A percentile compares a stretch with the other conserved stretches of the same genome.
Evolutionary conservation across 306 rosid species (phyloP).

Genomic region (Glycine tomentella): DNA sequence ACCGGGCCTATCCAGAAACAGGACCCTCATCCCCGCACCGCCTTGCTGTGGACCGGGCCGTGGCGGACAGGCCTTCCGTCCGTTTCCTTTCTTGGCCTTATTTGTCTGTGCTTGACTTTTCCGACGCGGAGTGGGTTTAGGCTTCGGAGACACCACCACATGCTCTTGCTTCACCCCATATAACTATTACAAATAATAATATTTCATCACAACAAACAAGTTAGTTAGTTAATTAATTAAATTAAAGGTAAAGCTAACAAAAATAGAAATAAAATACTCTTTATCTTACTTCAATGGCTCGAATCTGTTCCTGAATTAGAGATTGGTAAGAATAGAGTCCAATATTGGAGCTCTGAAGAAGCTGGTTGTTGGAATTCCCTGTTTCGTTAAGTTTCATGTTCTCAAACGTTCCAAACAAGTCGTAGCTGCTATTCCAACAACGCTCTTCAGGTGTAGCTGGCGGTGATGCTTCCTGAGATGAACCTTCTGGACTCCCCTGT

Average conservation of each 20-base stretch:
- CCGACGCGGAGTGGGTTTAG: conserved; percentile 9
- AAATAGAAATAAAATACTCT: background rate
- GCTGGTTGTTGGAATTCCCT: too few relatives aligned
- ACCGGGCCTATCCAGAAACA: conserved; percentile 55
- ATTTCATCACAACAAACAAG: background rate
- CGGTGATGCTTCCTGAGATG: conserved; percentile 61
- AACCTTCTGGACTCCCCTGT: conserved; percentile 62
- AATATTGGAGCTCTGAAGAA: conserved; percentile 12
- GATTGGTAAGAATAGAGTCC: conserved; percentile 32
- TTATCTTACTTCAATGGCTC: conserved; percentile 58
- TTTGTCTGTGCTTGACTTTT: background rate
- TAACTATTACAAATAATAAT: conserved; percentile 9
- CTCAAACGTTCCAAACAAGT: conserved; percentile 25
- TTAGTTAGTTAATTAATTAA: background rate
- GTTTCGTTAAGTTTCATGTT: conserved; percentile 14
- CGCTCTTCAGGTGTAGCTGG: conserved; percentile 58
- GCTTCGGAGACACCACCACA: conserved; percentile 20
- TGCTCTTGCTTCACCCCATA: conserved; percentile 51
- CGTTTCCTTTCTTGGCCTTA: conserved; percentile 38
- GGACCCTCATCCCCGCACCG: conserved; percentile 53
- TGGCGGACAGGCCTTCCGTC: conserved; percentile 38
- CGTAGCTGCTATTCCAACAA: conserved; percentile 31
- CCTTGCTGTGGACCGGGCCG: conserved; percentile 9
- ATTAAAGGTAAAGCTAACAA: background rate
- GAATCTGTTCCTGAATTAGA: conserved; percentile 58